Conservation (phyloP, 2,329 filamentous ascomycete species). For the Sporothrix curviconia region DNA sequence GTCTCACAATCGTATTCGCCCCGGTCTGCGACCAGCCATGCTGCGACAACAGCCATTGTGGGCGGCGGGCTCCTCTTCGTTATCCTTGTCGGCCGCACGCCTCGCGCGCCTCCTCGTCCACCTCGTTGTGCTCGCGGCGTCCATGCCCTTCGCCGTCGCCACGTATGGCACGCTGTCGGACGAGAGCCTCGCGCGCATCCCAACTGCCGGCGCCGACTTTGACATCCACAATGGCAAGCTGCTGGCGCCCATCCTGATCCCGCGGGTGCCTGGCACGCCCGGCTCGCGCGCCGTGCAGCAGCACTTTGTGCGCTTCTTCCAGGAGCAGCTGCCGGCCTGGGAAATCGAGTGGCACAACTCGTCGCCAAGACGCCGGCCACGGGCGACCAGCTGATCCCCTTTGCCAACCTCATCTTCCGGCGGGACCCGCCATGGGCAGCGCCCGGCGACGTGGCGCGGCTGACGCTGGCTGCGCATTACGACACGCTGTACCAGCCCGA, state of each 20-base stretch:
- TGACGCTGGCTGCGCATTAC: slow-evolving; percentile 91
- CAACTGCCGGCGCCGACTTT: slow-evolving; percentile 67
- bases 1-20: too few species aligned
- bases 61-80: background rate
- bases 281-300: slow-evolving; percentile 66
- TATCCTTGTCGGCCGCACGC: background rate
- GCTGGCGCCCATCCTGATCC: slow-evolving; percentile 77
- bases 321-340: slow-evolving; percentile 68
- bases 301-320: slow-evolving; percentile 83
- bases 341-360: slow-evolving; percentile 79
- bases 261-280: slow-evolving; percentile 80
- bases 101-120: slow-evolving; percentile 1
- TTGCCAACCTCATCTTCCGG: slow-evolving; percentile 78
- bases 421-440: slow-evolving; percentile 80
- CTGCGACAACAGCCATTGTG: background rate
- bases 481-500: slow-evolving; percentile 74
- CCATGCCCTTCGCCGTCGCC: slow-evolving; percentile 24
- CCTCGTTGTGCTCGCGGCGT: slow-evolving; percentile 17
- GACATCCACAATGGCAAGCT: slow-evolving; percentile 69
- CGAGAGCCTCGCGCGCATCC: slow-evolving; percentile 63
- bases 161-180: slow-evolving; percentile 59
- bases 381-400: slow-evolving; percentile 64
- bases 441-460: slow-evolving; percentile 66
- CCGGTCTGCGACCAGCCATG: background rate
- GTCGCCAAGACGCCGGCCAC: slow-evolving; percentile 75